Conservation (phyloP, 2,329 filamentous ascomycete species). For the Fusarium staphyleae region DNA sequence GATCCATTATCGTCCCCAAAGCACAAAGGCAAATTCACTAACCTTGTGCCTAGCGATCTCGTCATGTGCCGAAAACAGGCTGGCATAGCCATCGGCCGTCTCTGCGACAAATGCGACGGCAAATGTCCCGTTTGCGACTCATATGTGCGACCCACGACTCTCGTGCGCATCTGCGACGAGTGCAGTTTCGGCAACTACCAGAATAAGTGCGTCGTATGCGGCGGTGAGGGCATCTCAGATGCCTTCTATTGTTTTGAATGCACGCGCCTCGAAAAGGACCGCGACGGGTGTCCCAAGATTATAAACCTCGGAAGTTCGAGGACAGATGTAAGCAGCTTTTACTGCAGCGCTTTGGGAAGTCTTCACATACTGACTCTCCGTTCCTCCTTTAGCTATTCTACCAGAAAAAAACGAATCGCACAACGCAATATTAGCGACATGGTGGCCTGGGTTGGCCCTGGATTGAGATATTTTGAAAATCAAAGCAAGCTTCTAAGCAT, state of each 20-base stretch:
- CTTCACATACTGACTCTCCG: conserved; percentile 27
- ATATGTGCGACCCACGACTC: conserved; percentile 96
- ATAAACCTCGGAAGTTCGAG: conserved; percentile 96
- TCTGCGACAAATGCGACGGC: conserved; percentile 99
- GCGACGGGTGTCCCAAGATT: conserved; percentile 98
- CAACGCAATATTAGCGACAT: conserved; percentile 59
- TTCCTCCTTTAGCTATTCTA: conserved; percentile 60
- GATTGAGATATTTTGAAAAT: conserved; percentile 24
- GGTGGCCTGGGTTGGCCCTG: conserved; percentile 57
- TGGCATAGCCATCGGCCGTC: conserved; percentile 95
- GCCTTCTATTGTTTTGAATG: conserved; percentile 99
- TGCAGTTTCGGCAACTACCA: conserved; percentile 99
- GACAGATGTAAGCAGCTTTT: conserved; percentile 74
- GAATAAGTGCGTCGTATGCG: conserved; percentile 99
- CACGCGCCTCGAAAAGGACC: conserved; percentile 93
- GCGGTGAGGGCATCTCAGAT: conserved; percentile 96
- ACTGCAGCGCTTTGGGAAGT: not conserved
- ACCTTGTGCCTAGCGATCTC: conserved; percentile 71
- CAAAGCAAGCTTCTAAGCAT: conserved; percentile 21
- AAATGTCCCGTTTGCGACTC: conserved; percentile 99
- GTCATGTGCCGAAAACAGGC: conserved; percentile 99
- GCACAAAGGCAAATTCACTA: conserved; percentile 30
- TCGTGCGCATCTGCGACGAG: conserved; percentile 98
- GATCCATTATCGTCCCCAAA: conserved; percentile 42
- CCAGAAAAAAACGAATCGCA: conserved; percentile 72